A percentile compares a stretch with the other conserved stretches of the same genome.
These are phyloP conservation scores for Liriodendron chinense DNA, from an alignment of 164 flowering plant species.

Conservation along the genomic window DNA sequence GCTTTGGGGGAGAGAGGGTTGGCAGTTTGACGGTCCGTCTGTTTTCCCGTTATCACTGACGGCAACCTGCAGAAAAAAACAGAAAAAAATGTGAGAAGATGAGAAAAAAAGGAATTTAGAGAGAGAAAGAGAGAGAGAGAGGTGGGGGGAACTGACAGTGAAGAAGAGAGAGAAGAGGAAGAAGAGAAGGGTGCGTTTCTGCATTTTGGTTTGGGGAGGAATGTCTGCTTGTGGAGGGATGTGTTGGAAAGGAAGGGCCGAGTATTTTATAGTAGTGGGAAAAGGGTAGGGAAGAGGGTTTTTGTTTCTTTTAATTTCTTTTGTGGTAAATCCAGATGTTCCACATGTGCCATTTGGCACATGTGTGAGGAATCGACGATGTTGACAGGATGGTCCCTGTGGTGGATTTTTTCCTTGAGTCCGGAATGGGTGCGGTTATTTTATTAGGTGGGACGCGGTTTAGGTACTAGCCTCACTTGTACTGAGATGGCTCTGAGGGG, in stretches of 20 bases:
- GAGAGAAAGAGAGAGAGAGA: neutral
- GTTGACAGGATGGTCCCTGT: too few relatives aligned
- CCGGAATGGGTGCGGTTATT: too few relatives aligned
- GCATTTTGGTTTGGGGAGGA: neutral
- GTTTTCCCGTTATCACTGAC: neutral
- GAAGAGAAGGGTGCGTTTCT: neutral
- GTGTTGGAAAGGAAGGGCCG: neutral
- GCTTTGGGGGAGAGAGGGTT: conserved; percentile 81
- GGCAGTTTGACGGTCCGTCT: conserved; percentile 11
- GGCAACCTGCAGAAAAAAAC: neutral
- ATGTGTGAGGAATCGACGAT: too few relatives aligned
- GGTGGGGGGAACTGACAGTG: neutral
- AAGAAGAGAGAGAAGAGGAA: conserved; percentile 6
- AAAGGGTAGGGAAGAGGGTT: neutral
- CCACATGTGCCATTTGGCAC: too few relatives aligned
- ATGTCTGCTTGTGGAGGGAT: neutral
- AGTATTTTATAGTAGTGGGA: neutral
- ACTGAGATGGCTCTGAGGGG: too few relatives aligned
- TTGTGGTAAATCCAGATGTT: too few relatives aligned
- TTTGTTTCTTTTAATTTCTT: too few relatives aligned
- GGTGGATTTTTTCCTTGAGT: too few relatives aligned
- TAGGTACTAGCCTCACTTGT: too few relatives aligned
- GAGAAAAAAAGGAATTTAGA: too few relatives aligned
- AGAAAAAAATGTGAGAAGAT: neutral
- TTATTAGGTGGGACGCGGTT: too few relatives aligned